Evolutionary conservation across 768 basidiomycete genomes (phyloP), one percentile per base, ranked within the genome.

Genomic region (Termitomyces sp.): DNA sequence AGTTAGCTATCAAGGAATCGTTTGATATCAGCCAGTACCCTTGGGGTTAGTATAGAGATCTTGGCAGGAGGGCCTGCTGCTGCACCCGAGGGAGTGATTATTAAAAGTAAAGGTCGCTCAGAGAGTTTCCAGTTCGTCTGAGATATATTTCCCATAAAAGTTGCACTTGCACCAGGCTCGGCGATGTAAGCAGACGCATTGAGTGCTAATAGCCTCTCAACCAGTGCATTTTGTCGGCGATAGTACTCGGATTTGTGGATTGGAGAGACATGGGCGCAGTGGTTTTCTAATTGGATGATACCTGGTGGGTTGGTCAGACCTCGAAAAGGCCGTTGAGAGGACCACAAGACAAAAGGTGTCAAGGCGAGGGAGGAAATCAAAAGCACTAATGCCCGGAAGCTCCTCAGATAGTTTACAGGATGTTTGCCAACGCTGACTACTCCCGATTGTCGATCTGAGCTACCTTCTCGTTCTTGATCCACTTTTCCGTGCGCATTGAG

Each of bases 141-240:
- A 13, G 87, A 87, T 58, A 92, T 78, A 63, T 91, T 92, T n/a
- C 78, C 84, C 69, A 81, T 93, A 76, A 84, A 95, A 3, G 77
- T 72, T 0, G 86, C 83, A 58, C 77, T 88, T 15, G 89, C 82
- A 0, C 89, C 85, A 27, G 93, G 91, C 68, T 95, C 92, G 6
- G 88, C 83, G 36, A 95, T 81, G 68, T 90, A 94, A 16, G 88
- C 87, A 7, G 82, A 77, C 0, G 81, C 86, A 33, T 82, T 79
- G 30, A 84, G 74, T 6, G 69, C 60, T 55, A 74, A 68, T 18
- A 91, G 77, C 0, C 68, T 72, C 15, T 73, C 72, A 1, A 86
- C 85, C 31, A 91, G 76, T 9, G 69, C 61, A 6, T 65, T 74
- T 64, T 89, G 89, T n/a, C 87, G 80, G 33, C 68, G 68, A 24